Base-by-base conservation (phyloP, 192 early-diverging fungal species). In the Chytriomyces hyalinus region DNA sequence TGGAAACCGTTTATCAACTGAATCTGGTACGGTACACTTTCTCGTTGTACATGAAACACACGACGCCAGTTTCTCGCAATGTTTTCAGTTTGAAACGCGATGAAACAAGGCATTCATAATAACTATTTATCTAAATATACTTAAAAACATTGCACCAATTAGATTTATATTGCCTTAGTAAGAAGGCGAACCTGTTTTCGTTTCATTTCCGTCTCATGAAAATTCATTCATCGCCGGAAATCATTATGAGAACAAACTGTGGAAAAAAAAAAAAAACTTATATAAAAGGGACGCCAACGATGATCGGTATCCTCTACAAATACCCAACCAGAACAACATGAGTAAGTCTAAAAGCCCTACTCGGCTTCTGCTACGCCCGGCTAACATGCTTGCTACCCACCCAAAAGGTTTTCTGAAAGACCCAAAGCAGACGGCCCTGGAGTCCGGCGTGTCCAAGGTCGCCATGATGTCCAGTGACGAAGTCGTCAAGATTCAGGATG, bases 191-290 rank as follows among this genome's bases (percentile, higher is more conserved):
- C 57, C 57, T 59, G 15, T 59, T 15, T 59, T 59, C 17, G 17
- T 22, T 15, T 15, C 57, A 59, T 59, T 59, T 59, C 20, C 20
- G 57, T n/a, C 20, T 59, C 57, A 22, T 59, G 17, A 59, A 59
- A n/a, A n/a, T 59, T 15, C 15, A n/a, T 59, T 59, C 15, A 59
- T 59, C 57, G 17, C 57, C 17, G 15, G 20, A 59, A 59, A 59
- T n/a, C 15, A 59, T 59, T 59, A n/a, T n/a, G 15, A 59, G 15
- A n/a, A 59, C 15, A 59, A 15, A 59, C 57, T n/a, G 20, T n/a
- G 57, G 57, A 59, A 59, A 59, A 59, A 59, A 59, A 59, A 59
- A 59, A 59, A 59, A 59, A 59, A 59, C 15, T 59, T 59, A 22
- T 15, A 59, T n/a, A 59, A n/a, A 59, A 59, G 57, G 36, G 36